Conservation (phyloP, 2,329 filamentous ascomycete genomes). For the Paraphaeosphaeria minitans region DNA sequence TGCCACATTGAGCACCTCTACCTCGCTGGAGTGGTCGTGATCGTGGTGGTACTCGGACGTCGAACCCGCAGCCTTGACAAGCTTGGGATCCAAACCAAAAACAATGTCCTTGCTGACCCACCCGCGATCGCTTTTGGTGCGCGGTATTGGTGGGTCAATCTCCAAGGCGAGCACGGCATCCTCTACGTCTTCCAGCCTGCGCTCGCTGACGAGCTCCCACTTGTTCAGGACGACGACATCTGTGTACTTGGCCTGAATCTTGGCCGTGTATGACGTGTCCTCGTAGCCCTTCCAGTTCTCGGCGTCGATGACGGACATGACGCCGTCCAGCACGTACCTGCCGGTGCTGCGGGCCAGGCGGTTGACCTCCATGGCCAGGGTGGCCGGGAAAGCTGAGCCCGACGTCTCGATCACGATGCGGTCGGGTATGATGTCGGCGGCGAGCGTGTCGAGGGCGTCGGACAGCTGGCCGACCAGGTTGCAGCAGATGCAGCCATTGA, state of each 20-base stretch:
- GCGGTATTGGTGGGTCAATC: slow-evolving; percentile 72
- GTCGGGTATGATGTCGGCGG: slow-evolving; percentile 66
- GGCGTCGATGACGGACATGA: slow-evolving; percentile 88
- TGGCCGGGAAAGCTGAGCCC: slow-evolving; percentile 81
- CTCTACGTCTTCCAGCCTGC: slow-evolving; percentile 75
- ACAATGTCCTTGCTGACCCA: slow-evolving; percentile 78
- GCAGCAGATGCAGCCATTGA: slow-evolving; percentile 98
- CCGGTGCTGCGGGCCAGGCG: slow-evolving; percentile 72
- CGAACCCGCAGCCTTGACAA: slow-evolving; percentile 60
- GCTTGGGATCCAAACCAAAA: slow-evolving; percentile 84
- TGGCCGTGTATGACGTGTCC: slow-evolving; percentile 86
- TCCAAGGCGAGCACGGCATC: slow-evolving; percentile 82
- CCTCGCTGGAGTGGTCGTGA: slow-evolving; percentile 75
- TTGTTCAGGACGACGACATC: slow-evolving; percentile 93
- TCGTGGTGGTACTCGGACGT: slow-evolving; percentile 65
- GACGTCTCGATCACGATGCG: slow-evolving; percentile 94
- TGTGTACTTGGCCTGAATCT: slow-evolving; percentile 86
- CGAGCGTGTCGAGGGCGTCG: slow-evolving; percentile 78
- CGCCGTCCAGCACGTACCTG: slow-evolving; percentile 78
- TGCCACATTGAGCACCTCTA: slow-evolving; percentile 87
- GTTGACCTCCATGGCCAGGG: slow-evolving; percentile 88
- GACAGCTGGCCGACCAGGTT: slow-evolving; percentile 92
- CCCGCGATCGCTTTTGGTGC: slow-evolving; percentile 84
- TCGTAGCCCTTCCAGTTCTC: slow-evolving; percentile 96
- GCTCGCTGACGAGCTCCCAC: slow-evolving; percentile 79